Percentiles rank a stretch among this genome's conserved stretches.
Evolutionary conservation across 345 rosid genomes (phyloP).

Genomic region (Balakata baccata): DNA sequence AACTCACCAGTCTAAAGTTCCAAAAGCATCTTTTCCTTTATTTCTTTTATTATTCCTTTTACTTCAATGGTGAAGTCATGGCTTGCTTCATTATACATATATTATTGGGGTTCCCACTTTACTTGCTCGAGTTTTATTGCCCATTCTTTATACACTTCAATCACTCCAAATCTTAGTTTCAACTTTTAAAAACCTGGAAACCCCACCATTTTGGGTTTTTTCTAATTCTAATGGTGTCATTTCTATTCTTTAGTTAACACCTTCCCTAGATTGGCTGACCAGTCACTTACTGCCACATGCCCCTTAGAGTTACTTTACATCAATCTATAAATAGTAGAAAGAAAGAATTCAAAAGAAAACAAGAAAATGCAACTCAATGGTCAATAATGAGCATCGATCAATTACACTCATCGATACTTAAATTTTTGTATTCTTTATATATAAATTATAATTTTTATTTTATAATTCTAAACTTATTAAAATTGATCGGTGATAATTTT

Average conservation of each 20-base stretch:
- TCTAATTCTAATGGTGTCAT: background rate
- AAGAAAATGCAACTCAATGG: background rate
- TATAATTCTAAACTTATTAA: no score
- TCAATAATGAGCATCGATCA: background rate
- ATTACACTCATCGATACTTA: no score
- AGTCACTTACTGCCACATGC: slow-evolving; percentile 11
- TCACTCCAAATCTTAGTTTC: background rate
- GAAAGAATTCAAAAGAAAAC: background rate
- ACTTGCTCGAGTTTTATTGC: background rate
- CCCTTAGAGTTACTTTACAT: no score
- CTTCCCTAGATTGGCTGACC: slow-evolving; percentile 19
- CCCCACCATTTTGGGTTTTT: background rate
- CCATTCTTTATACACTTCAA: background rate
- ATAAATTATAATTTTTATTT: no score
- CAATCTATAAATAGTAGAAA: background rate
- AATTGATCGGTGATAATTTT: no score
- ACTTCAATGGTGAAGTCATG: slow-evolving; percentile 20
- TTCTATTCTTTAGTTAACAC: slow-evolving; percentile 4
- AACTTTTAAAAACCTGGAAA: background rate
- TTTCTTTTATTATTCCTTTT: slow-evolving; percentile 5
- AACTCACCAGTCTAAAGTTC: slow-evolving; percentile 16
- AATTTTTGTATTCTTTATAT: no score
- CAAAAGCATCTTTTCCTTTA: slow-evolving; percentile 17
- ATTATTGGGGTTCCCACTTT: slow-evolving; percentile 18
- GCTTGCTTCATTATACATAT: background rate